A percentile compares a stretch with the other conserved stretches of the same genome.
phyloP scores from a whole-genome alignment of 495 filamentous ascomycete genomes.

The Neurospora sp. region DNA sequence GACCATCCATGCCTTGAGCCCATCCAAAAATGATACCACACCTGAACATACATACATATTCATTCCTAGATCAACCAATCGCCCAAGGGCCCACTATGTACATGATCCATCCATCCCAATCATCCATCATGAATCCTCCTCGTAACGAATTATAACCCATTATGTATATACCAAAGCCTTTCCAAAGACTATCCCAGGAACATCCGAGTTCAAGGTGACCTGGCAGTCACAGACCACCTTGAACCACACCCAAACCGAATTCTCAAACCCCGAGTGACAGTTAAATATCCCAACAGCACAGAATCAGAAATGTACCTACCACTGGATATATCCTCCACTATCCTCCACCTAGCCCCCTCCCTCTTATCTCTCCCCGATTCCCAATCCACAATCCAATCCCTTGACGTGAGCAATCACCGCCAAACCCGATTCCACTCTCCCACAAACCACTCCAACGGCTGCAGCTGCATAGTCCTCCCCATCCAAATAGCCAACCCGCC shows the following conservation, averaged over 20 bases:
- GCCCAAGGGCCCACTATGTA: background rate
- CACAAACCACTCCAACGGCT: slow-evolving; percentile 13
- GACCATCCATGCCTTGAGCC: background rate
- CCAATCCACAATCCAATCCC: background rate
- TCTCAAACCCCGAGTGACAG: background rate
- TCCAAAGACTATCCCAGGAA: background rate
- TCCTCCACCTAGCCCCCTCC: background rate
- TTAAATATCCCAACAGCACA: background rate
- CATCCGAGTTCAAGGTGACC: background rate
- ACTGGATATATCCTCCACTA: background rate
- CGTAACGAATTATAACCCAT: background rate
- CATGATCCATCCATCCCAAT: background rate
- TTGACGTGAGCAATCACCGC: background rate
- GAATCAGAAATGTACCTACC: background rate
- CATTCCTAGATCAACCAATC: background rate
- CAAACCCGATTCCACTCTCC: slow-evolving; percentile 24
- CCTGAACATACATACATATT: background rate
- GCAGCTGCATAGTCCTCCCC: slow-evolving; percentile 21
- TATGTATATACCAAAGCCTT: background rate
- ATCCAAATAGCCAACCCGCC: slow-evolving; percentile 63
- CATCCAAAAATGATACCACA: background rate
- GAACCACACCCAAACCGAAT: background rate
- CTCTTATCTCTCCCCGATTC: background rate
- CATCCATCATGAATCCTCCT: background rate
- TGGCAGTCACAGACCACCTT: no score